Evolutionary conservation across 768 basidiomycete species (phyloP).

Genomic region (Rhodotorula sphaerocarpa): DNA sequence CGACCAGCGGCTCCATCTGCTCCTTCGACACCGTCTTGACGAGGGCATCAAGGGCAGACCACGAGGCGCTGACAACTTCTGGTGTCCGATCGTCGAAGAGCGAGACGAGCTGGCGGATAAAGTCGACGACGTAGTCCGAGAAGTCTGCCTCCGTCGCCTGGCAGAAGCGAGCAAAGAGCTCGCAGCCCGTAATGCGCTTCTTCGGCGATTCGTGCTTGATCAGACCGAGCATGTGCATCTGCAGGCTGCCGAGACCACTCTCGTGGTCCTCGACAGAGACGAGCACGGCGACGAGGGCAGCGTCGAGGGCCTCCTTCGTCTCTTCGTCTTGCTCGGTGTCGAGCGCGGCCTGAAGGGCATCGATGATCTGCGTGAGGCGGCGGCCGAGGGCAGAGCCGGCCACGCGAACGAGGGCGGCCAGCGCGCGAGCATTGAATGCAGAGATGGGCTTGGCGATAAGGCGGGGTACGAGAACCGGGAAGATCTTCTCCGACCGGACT

Average conservation of each 20-base stretch:
- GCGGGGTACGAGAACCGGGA: slow-evolving; percentile 93
- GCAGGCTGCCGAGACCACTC: slow-evolving; percentile 70
- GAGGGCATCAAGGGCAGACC: slow-evolving; percentile 72
- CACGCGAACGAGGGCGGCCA: slow-evolving; percentile 83
- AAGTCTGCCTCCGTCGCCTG: slow-evolving; percentile 71
- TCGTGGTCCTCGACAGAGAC: slow-evolving; percentile 74
- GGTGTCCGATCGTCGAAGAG: slow-evolving; percentile 62
- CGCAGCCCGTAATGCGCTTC: slow-evolving; percentile 69
- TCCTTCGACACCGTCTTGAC: slow-evolving; percentile 87
- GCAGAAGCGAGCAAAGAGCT: slow-evolving; percentile 72
- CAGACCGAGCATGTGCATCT: slow-evolving; percentile 84
- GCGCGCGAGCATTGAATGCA: slow-evolving; percentile 84
- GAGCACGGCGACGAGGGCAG: slow-evolving; percentile 66
- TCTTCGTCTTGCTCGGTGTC: slow-evolving; percentile 63
- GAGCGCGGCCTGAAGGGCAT: slow-evolving; percentile 65
- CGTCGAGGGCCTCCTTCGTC: slow-evolving; percentile 59
- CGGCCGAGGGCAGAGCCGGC: slow-evolving; percentile 83
- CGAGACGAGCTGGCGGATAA: slow-evolving; percentile 81
- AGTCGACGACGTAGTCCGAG: slow-evolving; percentile 80
- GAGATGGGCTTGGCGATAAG: slow-evolving; percentile 84
- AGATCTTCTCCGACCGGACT: slow-evolving; percentile 89
- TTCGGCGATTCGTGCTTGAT: slow-evolving; percentile 63
- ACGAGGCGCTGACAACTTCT: slow-evolving; percentile 63
- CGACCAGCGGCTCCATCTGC: slow-evolving; percentile 79
- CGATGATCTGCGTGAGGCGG: slow-evolving; percentile 68